Evolutionary conservation across 106 monocot genomes (phyloP).

Genomic region (Apostasia ramifera): DNA sequence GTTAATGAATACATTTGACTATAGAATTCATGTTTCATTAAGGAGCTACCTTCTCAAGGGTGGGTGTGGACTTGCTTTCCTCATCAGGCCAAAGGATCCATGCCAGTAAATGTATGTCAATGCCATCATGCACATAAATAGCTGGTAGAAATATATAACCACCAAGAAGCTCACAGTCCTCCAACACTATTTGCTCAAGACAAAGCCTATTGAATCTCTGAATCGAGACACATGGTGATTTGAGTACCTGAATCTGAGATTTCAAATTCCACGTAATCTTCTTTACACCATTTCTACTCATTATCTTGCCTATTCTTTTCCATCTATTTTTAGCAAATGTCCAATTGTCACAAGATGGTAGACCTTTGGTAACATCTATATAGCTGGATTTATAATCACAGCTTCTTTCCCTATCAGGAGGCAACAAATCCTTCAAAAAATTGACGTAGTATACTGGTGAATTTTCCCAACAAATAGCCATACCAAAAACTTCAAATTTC

Average conservation of each 20-base stretch:
- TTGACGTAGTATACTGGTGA: slow-evolving; percentile 89
- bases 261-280: slow-evolving; percentile 92
- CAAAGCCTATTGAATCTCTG: slow-evolving; percentile 46
- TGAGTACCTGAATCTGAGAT: slow-evolving; percentile 77
- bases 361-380: slow-evolving; percentile 10
- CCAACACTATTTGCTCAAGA: slow-evolving; percentile 19
- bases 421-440: slow-evolving; percentile 54
- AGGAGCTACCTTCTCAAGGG: slow-evolving; percentile 71
- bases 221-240: slow-evolving; percentile 49
- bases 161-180: slow-evolving; percentile 37
- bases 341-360: slow-evolving; percentile 25
- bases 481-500: slow-evolving; percentile 72
- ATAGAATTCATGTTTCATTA: not conserved
- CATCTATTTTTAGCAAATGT: slow-evolving; percentile 50
- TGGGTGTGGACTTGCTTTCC: slow-evolving; percentile 74
- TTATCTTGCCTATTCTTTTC: slow-evolving; percentile 59
- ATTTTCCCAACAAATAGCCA: slow-evolving; percentile 89
- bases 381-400: slow-evolving; percentile 4
- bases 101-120: slow-evolving; percentile 55
- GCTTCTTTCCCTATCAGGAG: slow-evolving; percentile 13
- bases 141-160: slow-evolving; percentile 47
- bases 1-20: not conserved
- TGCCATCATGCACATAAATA: slow-evolving; percentile 44
- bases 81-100: slow-evolving; percentile 99
- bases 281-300: slow-evolving; percentile 43